phyloP scores from a whole-genome alignment of 805 yeast genomes.

The Lipomyces oligophaga region DNA sequence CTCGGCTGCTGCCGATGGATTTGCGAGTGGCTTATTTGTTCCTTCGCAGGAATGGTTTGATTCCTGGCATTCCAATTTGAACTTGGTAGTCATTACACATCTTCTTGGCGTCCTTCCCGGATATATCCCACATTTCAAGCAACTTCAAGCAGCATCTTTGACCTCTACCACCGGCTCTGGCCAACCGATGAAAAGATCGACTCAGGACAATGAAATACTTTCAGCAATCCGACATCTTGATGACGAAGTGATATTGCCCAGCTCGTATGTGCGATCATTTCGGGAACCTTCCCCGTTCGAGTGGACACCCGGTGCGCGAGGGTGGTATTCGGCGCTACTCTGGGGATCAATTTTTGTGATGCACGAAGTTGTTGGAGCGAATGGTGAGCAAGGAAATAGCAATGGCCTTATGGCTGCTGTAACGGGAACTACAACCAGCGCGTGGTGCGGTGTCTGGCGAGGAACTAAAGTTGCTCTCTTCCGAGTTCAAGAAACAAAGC shows the following conservation, averaged over 20 bases:
- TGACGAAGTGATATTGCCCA: conserved; percentile 21
- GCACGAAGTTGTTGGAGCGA: conserved; percentile 19
- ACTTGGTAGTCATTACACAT: conserved; percentile 17
- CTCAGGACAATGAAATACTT: conserved; percentile 13
- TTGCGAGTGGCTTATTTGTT: conserved; percentile 48
- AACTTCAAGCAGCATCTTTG: background rate
- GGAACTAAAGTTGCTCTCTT: conserved; percentile 45
- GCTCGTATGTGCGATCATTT: conserved; percentile 14
- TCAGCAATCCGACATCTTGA: conserved; percentile 23
- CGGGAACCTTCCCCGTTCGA: conserved; percentile 45
- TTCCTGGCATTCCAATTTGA: conserved; percentile 5
- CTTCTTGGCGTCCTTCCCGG: conserved; percentile 1
- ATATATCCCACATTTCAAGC: background rate
- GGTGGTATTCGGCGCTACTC: conserved; percentile 69
- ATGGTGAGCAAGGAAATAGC: conserved; percentile 3
- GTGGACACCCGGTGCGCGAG: conserved; percentile 63
- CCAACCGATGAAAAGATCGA: conserved; percentile 1
- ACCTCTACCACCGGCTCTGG: conserved; percentile 3
- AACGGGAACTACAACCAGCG: conserved; percentile 1
- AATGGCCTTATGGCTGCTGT: conserved; percentile 8
- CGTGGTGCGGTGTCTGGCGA: conserved; percentile 20
- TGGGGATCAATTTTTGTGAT: conserved; percentile 53
- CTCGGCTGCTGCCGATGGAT: conserved; percentile 40
- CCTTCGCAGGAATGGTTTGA: conserved; percentile 14
- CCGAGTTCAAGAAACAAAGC: conserved; percentile 43